Evolutionary conservation across 1,284 basidiomycete genomes (phyloP), one percentile per base, ranked within the genome.

Genomic region (Waitea zeae): DNA sequence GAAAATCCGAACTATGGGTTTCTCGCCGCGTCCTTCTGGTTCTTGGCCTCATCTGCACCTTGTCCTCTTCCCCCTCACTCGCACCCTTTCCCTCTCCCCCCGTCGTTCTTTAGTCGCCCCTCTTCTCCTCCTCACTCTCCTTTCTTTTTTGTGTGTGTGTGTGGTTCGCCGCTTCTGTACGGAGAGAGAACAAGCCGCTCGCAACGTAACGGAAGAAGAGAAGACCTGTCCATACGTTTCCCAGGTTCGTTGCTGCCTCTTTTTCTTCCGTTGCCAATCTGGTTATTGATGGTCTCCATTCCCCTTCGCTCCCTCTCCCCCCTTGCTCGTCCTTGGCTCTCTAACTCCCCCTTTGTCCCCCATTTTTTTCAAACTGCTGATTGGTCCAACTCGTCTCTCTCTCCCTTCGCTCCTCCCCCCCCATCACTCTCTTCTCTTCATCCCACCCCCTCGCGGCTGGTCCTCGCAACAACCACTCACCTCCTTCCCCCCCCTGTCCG

Each of bases 41-140:
- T n/a, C n/a, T n/a, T n/a, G n/a, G n/a, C n/a, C n/a, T n/a, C n/a
- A n/a, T n/a, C n/a, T n/a, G n/a, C n/a, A n/a, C n/a, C n/a, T n/a
- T n/a, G n/a, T n/a, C n/a, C n/a, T n/a, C n/a, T n/a, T n/a, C n/a
- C n/a, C n/a, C n/a, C n/a, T n/a, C n/a, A n/a, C n/a, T n/a, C n/a
- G n/a, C n/a, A n/a, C n/a, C n/a, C n/a, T n/a, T n/a, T n/a, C n/a
- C n/a, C n/a, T n/a, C n/a, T n/a, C n/a, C n/a, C n/a, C n/a, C n/a
- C n/a, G n/a, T n/a, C n/a, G n/a, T n/a, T n/a, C n/a, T n/a, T n/a
- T 39, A 12, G 26, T 30, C 17, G 27, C 33, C 45, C 26, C 34
- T 12, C 30, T 17, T 32, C 32, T 22, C 29, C 37, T 29, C 35
- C 28, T 28, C 36, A 22, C 20, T 34, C 39, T 31, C 33, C 30